Conservation (phyloP, 805 yeast species). For the Komagataella pseudopastoris region DNA sequence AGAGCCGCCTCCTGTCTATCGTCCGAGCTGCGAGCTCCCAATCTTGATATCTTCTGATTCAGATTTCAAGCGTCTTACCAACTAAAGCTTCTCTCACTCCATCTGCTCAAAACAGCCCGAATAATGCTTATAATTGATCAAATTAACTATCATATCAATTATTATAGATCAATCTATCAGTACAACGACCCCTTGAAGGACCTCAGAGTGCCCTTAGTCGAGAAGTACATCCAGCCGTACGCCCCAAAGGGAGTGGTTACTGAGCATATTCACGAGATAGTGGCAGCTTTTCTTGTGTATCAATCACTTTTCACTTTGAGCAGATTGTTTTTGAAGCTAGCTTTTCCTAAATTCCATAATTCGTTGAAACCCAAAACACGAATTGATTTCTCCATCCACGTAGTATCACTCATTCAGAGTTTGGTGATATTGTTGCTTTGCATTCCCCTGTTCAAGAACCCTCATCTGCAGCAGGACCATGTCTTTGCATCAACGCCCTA, state of each 20-base stretch:
- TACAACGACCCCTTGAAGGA: conserved; percentile 13
- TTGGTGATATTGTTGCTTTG: conserved; percentile 15
- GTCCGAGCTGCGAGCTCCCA: neutral
- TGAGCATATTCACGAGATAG: conserved; percentile 19
- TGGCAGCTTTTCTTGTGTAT: conserved; percentile 14
- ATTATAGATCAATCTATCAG: conserved; percentile 2
- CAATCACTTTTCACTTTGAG: conserved; percentile 14
- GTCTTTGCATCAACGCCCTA: conserved; percentile 21
- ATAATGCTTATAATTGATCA: neutral
- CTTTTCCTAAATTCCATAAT: conserved; percentile 8
- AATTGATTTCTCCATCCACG: conserved; percentile 17
- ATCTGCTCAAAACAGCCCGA: neutral
- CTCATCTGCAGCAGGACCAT: conserved; percentile 13
- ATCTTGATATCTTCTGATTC: neutral
- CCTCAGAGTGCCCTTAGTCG: conserved; percentile 8
- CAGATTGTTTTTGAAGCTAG: conserved; percentile 8
- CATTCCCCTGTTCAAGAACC: conserved; percentile 16
- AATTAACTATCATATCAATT: neutral
- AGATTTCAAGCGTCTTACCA: neutral
- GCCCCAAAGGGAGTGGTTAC: conserved; percentile 3
- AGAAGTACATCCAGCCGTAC: neutral
- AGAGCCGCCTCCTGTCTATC: neutral
- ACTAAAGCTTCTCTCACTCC: neutral
- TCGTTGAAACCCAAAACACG: conserved; percentile 11
- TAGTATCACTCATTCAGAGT: conserved; percentile 21